A percentile compares a stretch with the other conserved stretches of the same genome.
Evolutionary conservation across 768 basidiomycete genomes (phyloP).

Genomic region (Phylloporus rhodoxanthus): DNA sequence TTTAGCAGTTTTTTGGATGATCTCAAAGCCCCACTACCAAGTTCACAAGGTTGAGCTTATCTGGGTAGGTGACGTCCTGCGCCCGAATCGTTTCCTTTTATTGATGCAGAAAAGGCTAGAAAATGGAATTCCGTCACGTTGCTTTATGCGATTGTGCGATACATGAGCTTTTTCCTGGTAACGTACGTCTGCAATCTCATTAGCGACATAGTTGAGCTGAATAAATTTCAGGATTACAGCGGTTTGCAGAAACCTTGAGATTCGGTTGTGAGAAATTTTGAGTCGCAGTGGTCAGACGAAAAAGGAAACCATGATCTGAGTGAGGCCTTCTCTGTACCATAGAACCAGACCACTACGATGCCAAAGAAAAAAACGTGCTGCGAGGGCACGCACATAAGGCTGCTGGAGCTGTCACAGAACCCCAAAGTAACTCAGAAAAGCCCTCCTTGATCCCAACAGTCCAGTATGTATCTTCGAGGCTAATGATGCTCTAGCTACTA

Average conservation of each 20-base stretch:
- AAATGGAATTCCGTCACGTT: slow-evolving; percentile 15
- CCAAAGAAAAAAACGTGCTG: too few species aligned
- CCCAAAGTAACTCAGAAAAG: too few species aligned
- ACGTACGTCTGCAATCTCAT: slow-evolving; percentile 1
- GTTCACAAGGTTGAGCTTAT: slow-evolving; percentile 14
- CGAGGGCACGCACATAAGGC: too few species aligned
- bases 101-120: slow-evolving; percentile 7
- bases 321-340: too few species aligned
- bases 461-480: too few species aligned
- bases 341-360: too few species aligned
- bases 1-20: background rate
- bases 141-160: slow-evolving; percentile 17
- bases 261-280: slow-evolving; percentile 10
- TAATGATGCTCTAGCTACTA: too few species aligned
- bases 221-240: slow-evolving; percentile 4
- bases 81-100: background rate
- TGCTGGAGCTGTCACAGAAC: too few species aligned
- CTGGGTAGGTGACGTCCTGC: slow-evolving; percentile 5
- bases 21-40: background rate
- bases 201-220: background rate
- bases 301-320: too few species aligned
- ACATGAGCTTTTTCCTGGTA: slow-evolving; percentile 12
- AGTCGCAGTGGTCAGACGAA: too few species aligned
- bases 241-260: too few species aligned
- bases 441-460: too few species aligned